phyloP scores from a whole-genome alignment of 2,329 filamentous ascomycete genomes.

The Penicillium sp. region DNA sequence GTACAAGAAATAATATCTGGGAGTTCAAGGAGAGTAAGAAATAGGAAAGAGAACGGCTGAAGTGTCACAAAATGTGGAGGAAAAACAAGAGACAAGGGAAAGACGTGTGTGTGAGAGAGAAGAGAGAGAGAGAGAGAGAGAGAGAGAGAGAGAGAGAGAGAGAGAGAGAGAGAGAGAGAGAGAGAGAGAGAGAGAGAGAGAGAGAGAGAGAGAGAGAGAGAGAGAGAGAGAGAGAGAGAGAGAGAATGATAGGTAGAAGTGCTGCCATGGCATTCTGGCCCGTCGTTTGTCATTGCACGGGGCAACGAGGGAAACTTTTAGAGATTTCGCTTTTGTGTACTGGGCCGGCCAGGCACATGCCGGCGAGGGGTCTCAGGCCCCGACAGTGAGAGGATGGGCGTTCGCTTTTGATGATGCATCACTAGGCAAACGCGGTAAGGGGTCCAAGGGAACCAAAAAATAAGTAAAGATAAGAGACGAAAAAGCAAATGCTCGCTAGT shows the following conservation, averaged over 20 bases:
- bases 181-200: too few species aligned
- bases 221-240: not conserved
- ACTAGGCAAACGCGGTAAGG: not conserved
- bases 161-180: too few species aligned
- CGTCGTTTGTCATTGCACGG: not conserved
- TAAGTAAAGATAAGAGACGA: conserved; percentile 1
- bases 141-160: too few species aligned
- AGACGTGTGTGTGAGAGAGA: too few species aligned
- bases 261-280: not conserved
- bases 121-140: not conserved
- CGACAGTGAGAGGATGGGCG: not conserved
- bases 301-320: not conserved
- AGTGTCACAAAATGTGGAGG: not conserved
- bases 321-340: conserved; percentile 9
- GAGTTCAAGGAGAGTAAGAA: conserved; percentile 4
- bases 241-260: conserved; percentile 2
- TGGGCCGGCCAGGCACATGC: conserved; percentile 22
- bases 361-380: not conserved
- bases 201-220: not conserved
- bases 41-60: not conserved
- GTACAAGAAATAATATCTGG: conserved; percentile 21
- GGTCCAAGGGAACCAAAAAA: not conserved
- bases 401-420: not conserved
- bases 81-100: not conserved
- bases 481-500: conserved; percentile 15